Evolutionary conservation across 139 green algal species (phyloP), one percentile per base, ranked within the genome.

Genomic region (Spirogloea muscicola): DNA sequence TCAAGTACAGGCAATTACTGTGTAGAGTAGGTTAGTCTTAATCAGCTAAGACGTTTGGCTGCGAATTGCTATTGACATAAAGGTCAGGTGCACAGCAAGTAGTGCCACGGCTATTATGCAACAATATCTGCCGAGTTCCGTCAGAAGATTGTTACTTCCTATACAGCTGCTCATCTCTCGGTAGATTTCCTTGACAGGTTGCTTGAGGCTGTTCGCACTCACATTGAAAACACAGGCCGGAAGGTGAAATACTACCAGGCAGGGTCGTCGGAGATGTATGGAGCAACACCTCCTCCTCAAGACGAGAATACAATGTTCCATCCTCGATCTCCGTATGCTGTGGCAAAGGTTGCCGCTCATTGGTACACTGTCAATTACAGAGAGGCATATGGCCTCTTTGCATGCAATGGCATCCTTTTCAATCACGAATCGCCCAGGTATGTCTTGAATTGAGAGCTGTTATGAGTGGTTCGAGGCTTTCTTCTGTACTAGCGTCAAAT

Each of bases 321-420:
- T 55, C 89, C 89, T 3, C 88, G 88, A 7, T 90, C 86, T 0
- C 89, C 89, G 21, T 93, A 93, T 60, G 89, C 72, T n/a, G 87
- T 89, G 1, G 84, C 88, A 49, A 93, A 93, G 76, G 65, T 92
- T 55, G 88, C 86, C 42, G 89, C 72, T 3, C 90, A 84, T 75
- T 92, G 86, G 85, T 86, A 86, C 62, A 79, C 87, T n/a, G 80
- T 87, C 0, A 92, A 91, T 74, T 91, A 91, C 83, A 76, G 88
- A 25, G 87, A 94, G 76, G 80, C 89, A 0, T 91, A 92, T 73
- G 62, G 84, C 61, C 91, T 92, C 72, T 91, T 86, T 62, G 84
- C 82, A 49, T 89, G 86, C 80, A 91, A 91, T 74, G 89, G 89
- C 58, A 89, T 94, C 46, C 84, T 94, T 25, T 94, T 94, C 85